Evolutionary conservation across 75 land plant species (phyloP).

Genomic region (Azolla pinnata): DNA sequence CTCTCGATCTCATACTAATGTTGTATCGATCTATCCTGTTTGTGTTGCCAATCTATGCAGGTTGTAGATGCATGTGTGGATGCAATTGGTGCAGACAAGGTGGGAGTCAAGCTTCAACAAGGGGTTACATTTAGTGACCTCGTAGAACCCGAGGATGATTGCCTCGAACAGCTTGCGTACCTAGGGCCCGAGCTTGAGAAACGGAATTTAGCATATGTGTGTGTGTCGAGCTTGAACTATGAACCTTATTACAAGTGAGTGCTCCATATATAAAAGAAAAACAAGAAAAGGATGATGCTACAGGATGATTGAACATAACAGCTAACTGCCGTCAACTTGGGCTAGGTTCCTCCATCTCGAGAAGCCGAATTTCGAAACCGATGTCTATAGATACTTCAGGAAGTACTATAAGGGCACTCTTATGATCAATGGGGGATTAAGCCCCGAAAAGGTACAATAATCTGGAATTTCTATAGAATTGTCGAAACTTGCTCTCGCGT

Average conservation of each 20-base stretch:
- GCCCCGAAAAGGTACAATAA: constrained; percentile 25
- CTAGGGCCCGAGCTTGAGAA: constrained; percentile 27
- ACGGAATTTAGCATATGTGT: constrained; percentile 33
- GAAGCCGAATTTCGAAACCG: constrained; percentile 22
- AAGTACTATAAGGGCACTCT: constrained; percentile 23
- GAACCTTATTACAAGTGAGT: constrained; percentile 24
- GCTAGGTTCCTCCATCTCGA: neutral
- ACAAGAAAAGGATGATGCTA: too few relatives aligned
- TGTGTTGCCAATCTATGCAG: too few relatives aligned
- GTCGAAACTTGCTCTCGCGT: neutral
- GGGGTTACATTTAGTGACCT: constrained; percentile 36
- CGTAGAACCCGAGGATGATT: constrained; percentile 33
- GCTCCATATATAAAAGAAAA: too few relatives aligned
- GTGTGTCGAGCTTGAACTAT: constrained; percentile 28
- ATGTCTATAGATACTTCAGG: constrained; percentile 21
- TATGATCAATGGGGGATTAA: constrained; percentile 35
- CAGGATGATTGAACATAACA: neutral
- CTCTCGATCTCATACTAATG: too few relatives aligned
- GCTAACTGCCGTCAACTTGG: neutral
- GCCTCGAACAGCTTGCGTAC: constrained; percentile 20
- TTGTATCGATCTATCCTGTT: neutral
- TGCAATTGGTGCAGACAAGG: constrained; percentile 28
- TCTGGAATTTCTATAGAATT: too few relatives aligned
- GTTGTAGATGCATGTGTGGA: constrained; percentile 33
- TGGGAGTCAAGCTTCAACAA: constrained; percentile 27